Percentiles rank a stretch among this genome's conserved stretches.
Evolutionary conservation across 2,329 filamentous ascomycete genomes (phyloP).

Genomic region (Verruconis gallopava): DNA sequence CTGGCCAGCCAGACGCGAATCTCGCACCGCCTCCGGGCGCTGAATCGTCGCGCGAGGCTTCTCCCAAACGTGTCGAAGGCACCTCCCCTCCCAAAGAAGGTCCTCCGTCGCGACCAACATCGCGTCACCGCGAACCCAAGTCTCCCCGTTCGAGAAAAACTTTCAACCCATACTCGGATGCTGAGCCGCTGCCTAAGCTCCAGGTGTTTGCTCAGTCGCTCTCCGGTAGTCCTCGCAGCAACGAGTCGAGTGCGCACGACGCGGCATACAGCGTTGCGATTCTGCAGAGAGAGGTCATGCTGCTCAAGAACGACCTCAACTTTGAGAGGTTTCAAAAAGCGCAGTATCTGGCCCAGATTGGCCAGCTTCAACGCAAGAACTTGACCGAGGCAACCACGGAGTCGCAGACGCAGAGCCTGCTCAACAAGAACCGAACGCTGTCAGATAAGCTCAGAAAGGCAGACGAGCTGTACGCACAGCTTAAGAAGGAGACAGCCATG

Average conservation of each 20-base stretch:
- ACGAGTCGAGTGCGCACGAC: slow-evolving; percentile 19
- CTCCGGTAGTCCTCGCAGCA: slow-evolving; percentile 13
- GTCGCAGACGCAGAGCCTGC: slow-evolving; percentile 68
- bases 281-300: slow-evolving; percentile 61
- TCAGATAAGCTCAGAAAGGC: slow-evolving; percentile 62
- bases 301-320: slow-evolving; percentile 67
- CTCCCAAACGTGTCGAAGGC: background rate
- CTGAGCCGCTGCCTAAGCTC: slow-evolving; percentile 18
- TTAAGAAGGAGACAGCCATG: slow-evolving; percentile 59
- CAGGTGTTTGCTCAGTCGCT: slow-evolving; percentile 21
- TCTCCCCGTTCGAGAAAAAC: background rate
- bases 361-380: slow-evolving; percentile 60
- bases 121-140: background rate
- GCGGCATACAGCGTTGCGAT: slow-evolving; percentile 25
- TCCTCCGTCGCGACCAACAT: background rate
- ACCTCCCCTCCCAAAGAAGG: slow-evolving; percentile 2
- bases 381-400: slow-evolving; percentile 66
- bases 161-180: background rate
- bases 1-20: background rate
- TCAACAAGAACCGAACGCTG: slow-evolving; percentile 61
- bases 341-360: slow-evolving; percentile 71
- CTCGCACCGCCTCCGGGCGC: background rate
- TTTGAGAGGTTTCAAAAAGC: slow-evolving; percentile 77
- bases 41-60: background rate
- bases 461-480: slow-evolving; percentile 55